Evolutionary conservation across 768 basidiomycete genomes (phyloP), one percentile per base, ranked within the genome.

Genomic region (Naganishia friedmannii): DNA sequence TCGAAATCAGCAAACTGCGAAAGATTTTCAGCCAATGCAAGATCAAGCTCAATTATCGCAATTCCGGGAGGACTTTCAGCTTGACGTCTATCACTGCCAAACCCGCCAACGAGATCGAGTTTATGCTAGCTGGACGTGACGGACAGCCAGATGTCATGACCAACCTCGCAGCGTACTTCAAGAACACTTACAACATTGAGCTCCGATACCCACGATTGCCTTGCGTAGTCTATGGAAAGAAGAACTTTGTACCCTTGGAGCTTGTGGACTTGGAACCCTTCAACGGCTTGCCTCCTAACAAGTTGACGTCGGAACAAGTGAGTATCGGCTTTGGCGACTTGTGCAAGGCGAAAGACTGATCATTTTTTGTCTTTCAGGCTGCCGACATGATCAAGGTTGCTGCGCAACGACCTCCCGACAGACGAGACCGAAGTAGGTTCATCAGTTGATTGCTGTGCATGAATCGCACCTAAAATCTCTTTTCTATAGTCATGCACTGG

Each of bases 371-470:
- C 3, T 29, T 58, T 4, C 17, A 63, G 60, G 58, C 37, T 17
- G 53, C 78, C 73, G 65, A 65, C 31, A 79, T 81, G 78, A 79
- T 81, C 73, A 79, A 78, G 65, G 51, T 77, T 37, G 73, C 77
- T 42, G 80, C 78, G n/a, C 75, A 75, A 60, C 75, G 77, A 39
- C 80, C 80, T 26, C 73, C 74, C 26, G 75, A 81, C 70, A 63
- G 80, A 39, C 60, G 70, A 76, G 70, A 70, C 48, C 21, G 75
- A 73, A 63, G 60, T 63, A 29, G 23, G 60, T 45, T 2, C 1
- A 23, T 7, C 12, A 7, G n/a, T 26, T 28, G 6, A 0, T n/a
- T 26, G 48, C n/a, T 5, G 39, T 45, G 9, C 42, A 15, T 5
- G 1, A n/a, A 7, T 42, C 7, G 15, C 26, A 3, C 6, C 39